Conservation (phyloP, 768 basidiomycete species). For the Albatrellus ellisii region DNA sequence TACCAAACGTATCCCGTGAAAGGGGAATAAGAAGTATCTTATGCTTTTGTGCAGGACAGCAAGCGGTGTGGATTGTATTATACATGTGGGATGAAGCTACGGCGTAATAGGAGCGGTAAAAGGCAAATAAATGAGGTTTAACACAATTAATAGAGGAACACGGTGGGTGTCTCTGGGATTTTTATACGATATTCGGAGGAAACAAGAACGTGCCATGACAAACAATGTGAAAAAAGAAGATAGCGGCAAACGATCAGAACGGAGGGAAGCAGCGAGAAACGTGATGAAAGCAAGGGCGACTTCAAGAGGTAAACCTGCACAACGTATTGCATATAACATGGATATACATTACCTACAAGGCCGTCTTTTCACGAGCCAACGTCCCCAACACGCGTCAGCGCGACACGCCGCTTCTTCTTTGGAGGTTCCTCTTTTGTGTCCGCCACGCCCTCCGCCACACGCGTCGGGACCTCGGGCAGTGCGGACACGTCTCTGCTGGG, state of each 20-base stretch:
- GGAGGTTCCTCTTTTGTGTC: constrained; percentile 39
- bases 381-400: constrained; percentile 56
- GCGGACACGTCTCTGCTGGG: constrained; percentile 3
- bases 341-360: not conserved
- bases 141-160: no score
- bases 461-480: constrained; percentile 1
- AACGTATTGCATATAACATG: not conserved
- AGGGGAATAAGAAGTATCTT: no score
- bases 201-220: not conserved
- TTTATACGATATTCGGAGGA: not conserved
- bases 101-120: not conserved
- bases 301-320: not conserved
- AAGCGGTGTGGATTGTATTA: no score
- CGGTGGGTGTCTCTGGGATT: not conserved
- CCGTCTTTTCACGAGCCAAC: constrained; percentile 7
- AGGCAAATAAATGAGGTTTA: constrained; percentile 5
- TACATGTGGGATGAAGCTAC: constrained; percentile 10
- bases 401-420: constrained; percentile 81
- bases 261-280: no score
- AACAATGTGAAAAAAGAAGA: not conserved
- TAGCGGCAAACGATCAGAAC: not conserved
- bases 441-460: constrained; percentile 1
- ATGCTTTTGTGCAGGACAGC: no score
- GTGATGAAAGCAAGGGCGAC: not conserved
- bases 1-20: no score